phyloP scores from a whole-genome alignment of 176 grass and related monocot species.

The Luzula sylvatica region DNA sequence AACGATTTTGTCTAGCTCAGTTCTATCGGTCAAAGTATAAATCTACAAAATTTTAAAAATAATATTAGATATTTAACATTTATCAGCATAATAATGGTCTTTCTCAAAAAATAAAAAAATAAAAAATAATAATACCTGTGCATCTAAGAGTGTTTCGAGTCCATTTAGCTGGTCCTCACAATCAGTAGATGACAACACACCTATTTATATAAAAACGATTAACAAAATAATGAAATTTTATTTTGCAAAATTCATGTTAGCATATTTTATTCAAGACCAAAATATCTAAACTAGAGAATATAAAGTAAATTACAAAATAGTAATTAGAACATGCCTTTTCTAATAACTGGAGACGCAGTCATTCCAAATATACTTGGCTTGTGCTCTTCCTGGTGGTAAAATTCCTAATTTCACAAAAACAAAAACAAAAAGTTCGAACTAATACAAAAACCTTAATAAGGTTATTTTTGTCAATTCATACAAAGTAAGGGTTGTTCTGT shows the following conservation, averaged over 20 bases:
- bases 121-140: constrained; percentile 41
- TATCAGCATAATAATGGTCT: no score
- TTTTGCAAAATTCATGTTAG: not conserved
- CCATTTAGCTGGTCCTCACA: constrained; percentile 67
- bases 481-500: not conserved
- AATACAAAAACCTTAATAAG: constrained; percentile 7
- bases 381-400: constrained; percentile 50
- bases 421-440: constrained; percentile 17
- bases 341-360: constrained; percentile 81
- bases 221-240: constrained; percentile 11
- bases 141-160: constrained; percentile 65
- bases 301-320: not conserved
- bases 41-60: constrained; percentile 39
- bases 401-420: constrained; percentile 47
- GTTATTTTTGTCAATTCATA: constrained; percentile 8
- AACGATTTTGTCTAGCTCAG: constrained; percentile 55
- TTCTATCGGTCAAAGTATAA: constrained; percentile 55
- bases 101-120: no score
- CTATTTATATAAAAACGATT: constrained; percentile 24
- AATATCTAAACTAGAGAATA: not conserved
- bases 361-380: constrained; percentile 72
- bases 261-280: not conserved
- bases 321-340: constrained; percentile 40
- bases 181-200: constrained; percentile 47
- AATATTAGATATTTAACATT: not conserved